Percentiles rank a stretch among this genome's conserved stretches.
These are phyloP conservation scores for Verticillium dahliae DNA, from an alignment of 2,329 filamentous ascomycete species.

Conservation along the genomic window DNA sequence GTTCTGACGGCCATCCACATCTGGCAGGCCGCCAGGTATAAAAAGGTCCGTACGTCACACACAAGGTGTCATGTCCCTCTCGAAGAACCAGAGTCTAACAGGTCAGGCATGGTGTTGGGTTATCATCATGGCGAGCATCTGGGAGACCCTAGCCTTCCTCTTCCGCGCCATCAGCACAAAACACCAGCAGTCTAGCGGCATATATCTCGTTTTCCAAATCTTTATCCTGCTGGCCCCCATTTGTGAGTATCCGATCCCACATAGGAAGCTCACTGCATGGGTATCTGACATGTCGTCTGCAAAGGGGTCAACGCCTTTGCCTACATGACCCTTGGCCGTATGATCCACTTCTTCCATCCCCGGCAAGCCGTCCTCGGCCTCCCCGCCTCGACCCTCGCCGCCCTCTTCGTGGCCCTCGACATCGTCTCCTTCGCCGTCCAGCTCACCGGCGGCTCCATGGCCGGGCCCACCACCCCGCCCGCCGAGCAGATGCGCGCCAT, in stretches of 20 bases:
- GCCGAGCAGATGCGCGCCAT: conserved; percentile 23
- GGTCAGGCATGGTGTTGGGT: conserved; percentile 26
- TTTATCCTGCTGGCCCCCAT: conserved; percentile 22
- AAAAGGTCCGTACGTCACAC: conserved; percentile 12
- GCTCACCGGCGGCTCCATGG: conserved; percentile 24
- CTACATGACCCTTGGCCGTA: conserved; percentile 53
- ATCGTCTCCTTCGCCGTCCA: conserved; percentile 41
- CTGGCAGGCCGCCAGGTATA: conserved; percentile 16
- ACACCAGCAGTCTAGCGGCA: conserved; percentile 16
- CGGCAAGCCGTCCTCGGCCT: conserved; percentile 30
- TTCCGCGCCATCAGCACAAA: conserved; percentile 19
- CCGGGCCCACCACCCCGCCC: conserved; percentile 15
- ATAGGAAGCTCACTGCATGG: no score
- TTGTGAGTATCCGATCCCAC: conserved; percentile 12
- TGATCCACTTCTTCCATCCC: conserved; percentile 48
- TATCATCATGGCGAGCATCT: conserved; percentile 26
- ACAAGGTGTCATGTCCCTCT: no score
- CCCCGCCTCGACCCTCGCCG: conserved; percentile 46
- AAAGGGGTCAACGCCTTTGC: conserved; percentile 44
- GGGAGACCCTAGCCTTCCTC: conserved; percentile 14
- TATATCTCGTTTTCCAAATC: conserved; percentile 18
- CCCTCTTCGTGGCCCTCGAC: conserved; percentile 32
- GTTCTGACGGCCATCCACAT: conserved; percentile 10
- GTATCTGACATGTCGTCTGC: no score
- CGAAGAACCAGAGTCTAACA: not conserved